These are phyloP conservation scores for Castanea crenata DNA, from an alignment of 306 rosid genomes.

Conservation along the genomic window DNA sequence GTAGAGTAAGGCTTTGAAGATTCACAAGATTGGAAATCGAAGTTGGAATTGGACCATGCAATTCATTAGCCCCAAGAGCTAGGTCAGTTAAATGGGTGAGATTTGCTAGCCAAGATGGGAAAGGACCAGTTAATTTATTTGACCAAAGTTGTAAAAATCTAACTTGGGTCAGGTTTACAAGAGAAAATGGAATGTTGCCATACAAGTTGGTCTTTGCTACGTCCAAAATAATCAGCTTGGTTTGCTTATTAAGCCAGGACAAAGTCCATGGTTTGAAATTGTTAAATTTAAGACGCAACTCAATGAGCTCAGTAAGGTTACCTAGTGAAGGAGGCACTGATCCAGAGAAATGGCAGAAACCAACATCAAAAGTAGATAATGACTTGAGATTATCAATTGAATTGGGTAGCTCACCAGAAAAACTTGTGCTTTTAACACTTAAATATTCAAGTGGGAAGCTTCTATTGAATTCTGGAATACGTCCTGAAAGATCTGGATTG, in stretches of 20 bases:
- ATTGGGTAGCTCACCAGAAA: neutral
- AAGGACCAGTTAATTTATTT: too few relatives aligned
- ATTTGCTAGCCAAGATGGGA: too few relatives aligned
- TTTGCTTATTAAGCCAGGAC: neutral
- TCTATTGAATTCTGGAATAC: too few relatives aligned
- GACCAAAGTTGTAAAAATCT: too few relatives aligned
- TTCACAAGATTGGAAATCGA: neutral
- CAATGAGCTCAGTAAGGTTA: neutral
- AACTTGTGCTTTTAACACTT: too few relatives aligned
- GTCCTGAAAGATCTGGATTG: too few relatives aligned
- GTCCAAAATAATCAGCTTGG: too few relatives aligned
- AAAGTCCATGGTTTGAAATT: neutral
- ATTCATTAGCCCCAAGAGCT: neutral
- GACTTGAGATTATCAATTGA: neutral
- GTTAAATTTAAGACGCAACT: neutral
- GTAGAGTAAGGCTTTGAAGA: neutral
- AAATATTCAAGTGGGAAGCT: too few relatives aligned
- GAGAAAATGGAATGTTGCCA: neutral
- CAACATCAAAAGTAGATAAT: neutral
- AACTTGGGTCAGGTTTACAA: neutral
- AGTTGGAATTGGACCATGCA: neutral
- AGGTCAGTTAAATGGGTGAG: too few relatives aligned
- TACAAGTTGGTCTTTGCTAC: too few relatives aligned
- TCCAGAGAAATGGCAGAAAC: neutral
- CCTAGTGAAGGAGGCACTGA: neutral